Conservation (phyloP, 192 early-diverging fungal species). For the Linnemannia exigua region DNA sequence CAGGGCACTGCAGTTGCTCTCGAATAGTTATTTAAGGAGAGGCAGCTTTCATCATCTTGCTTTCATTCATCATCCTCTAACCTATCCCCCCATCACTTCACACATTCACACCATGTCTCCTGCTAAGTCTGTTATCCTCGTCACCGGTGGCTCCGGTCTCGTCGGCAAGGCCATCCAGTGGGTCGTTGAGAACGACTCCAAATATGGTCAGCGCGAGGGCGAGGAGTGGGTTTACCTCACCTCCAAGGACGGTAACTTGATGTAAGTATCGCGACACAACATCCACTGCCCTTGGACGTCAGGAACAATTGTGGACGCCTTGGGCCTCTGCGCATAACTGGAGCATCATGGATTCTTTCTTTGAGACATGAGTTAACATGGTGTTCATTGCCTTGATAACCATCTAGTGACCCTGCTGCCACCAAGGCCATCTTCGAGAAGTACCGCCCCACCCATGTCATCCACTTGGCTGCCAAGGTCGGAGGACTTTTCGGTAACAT, state of each 20-base stretch:
- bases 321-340: neutral
- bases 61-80: slow-evolving; percentile 6
- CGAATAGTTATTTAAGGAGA: neutral
- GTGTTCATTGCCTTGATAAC: neutral
- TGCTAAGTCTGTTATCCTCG: slow-evolving; percentile 72
- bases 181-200: slow-evolving; percentile 73
- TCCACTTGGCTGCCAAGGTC: slow-evolving; percentile 81
- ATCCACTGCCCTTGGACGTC: neutral
- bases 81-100: neutral
- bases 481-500: slow-evolving; percentile 89
- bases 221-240: slow-evolving; percentile 83
- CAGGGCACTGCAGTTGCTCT: neutral
- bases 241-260: slow-evolving; percentile 84
- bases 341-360: neutral
- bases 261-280: slow-evolving; percentile 59
- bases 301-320: neutral
- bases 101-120: slow-evolving; percentile 44
- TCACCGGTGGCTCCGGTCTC: slow-evolving; percentile 84
- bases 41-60: neutral
- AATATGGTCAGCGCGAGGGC: slow-evolving; percentile 68
- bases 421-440: slow-evolving; percentile 81
- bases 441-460: slow-evolving; percentile 83
- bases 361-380: too few relatives aligned
- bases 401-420: slow-evolving; percentile 67
- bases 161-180: slow-evolving; percentile 83